Percentiles rank a stretch among this genome's conserved stretches.
These are phyloP conservation scores for Colletotrichum sidae DNA, from an alignment of 2,329 filamentous ascomycete species.

Conservation along the genomic window DNA sequence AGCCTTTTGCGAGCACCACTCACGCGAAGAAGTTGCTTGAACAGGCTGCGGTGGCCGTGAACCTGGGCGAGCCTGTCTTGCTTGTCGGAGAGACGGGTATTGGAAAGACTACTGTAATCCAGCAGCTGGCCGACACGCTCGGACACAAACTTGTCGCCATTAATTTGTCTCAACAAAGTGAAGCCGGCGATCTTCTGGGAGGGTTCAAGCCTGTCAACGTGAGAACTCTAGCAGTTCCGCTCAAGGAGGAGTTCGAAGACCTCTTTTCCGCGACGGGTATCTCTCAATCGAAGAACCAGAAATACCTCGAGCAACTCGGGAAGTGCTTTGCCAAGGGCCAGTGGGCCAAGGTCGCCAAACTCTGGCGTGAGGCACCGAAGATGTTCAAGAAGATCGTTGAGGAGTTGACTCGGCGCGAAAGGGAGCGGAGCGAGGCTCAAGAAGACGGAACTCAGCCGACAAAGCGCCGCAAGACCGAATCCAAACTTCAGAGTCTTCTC, in stretches of 20 bases:
- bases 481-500: conserved; percentile 73
- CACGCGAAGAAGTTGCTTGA: conserved; percentile 89
- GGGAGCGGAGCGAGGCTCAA: conserved; percentile 49
- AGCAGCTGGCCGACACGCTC: conserved; percentile 87
- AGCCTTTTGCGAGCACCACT: conserved; percentile 87
- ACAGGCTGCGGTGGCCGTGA: conserved; percentile 85
- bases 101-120: conserved; percentile 95
- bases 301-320: conserved; percentile 83
- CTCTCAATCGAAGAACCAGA: conserved; percentile 86
- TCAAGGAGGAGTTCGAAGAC: conserved; percentile 94
- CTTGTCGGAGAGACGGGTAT: conserved; percentile 99
- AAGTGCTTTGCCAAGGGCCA: conserved; percentile 85
- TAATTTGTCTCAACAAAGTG: conserved; percentile 97
- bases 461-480: conserved; percentile 75
- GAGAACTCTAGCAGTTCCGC: conserved; percentile 84
- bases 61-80: conserved; percentile 87
- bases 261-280: conserved; percentile 88
- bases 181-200: conserved; percentile 93
- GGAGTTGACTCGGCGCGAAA: conserved; percentile 61
- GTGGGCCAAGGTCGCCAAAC: conserved; percentile 86
- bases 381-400: conserved; percentile 82
- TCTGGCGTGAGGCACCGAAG: conserved; percentile 90
- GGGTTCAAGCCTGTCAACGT: conserved; percentile 97
- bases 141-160: conserved; percentile 91
- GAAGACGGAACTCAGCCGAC: conserved; percentile 65